phyloP scores from a whole-genome alignment of 2,329 filamentous ascomycete species.

The Dactylonectria estremocensis region DNA sequence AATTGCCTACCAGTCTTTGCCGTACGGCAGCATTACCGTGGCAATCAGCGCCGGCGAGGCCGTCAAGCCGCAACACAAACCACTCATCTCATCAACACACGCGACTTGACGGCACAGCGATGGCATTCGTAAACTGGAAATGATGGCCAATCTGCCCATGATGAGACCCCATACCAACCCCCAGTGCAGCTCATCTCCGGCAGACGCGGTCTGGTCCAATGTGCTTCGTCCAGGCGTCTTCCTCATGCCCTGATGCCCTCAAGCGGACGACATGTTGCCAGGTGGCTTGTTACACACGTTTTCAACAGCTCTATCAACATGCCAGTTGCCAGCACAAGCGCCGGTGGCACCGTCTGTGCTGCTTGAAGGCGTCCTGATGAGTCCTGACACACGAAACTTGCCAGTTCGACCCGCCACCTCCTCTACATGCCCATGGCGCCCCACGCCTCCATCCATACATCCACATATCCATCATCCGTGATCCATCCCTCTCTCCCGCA shows the following conservation, averaged over 20 bases:
- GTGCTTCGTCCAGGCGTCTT: neutral
- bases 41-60: conserved; percentile 20
- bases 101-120: conserved; percentile 13
- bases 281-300: conserved; percentile 10
- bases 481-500: conserved; percentile 32
- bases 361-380: conserved; percentile 22
- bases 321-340: neutral
- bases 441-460: neutral
- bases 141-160: conserved; percentile 16
- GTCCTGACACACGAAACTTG: conserved; percentile 44
- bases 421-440: neutral
- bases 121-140: neutral
- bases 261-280: neutral
- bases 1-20: neutral
- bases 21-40: conserved; percentile 2
- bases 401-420: conserved; percentile 6
- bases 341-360: neutral
- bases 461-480: conserved; percentile 23
- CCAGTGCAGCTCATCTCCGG: conserved; percentile 26
- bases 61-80: neutral
- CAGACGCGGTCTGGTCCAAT: neutral
- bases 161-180: neutral
- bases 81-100: neutral
- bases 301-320: neutral
- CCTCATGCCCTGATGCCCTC: neutral